A percentile compares a stretch with the other conserved stretches of the same genome.
phyloP scores from a whole-genome alignment of 306 rosid genomes.

The Trifolium subterraneum region DNA sequence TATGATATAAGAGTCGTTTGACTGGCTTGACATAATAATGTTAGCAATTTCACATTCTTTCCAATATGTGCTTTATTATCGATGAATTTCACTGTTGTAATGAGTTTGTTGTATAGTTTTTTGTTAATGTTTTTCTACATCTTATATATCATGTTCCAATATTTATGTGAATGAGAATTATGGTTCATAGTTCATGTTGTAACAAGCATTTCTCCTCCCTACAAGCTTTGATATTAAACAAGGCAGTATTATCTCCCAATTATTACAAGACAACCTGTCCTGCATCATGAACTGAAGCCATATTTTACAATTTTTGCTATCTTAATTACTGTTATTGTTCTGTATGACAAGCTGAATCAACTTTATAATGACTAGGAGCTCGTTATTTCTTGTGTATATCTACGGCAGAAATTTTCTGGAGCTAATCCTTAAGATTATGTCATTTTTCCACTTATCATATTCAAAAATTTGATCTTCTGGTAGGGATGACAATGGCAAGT shows the following conservation, averaged over 20 bases:
- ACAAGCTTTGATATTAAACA: neutral
- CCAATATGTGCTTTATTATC: neutral
- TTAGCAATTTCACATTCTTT: conserved; percentile 10
- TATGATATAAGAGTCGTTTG: conserved; percentile 24
- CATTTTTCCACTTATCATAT: too few species aligned
- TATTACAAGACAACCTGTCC: neutral
- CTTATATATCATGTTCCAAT: neutral
- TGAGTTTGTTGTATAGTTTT: neutral
- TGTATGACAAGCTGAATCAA: neutral
- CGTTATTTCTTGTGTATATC: too few species aligned
- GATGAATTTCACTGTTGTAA: conserved; percentile 5
- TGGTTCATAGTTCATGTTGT: neutral
- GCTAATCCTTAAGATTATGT: too few species aligned
- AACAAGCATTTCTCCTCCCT: conserved; percentile 8
- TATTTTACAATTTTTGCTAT: neutral
- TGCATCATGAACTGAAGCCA: neutral
- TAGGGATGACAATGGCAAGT: too few species aligned
- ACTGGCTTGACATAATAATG: neutral
- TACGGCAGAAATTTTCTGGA: too few species aligned
- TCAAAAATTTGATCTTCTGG: too few species aligned
- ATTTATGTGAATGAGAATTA: conserved; percentile 15
- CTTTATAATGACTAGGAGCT: neutral
- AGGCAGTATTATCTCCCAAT: neutral
- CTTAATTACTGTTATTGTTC: neutral
- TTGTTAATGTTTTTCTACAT: neutral